Evolutionary conservation across 768 basidiomycete species (phyloP).

Genomic region (Lanmaoa pseudosensibilis): DNA sequence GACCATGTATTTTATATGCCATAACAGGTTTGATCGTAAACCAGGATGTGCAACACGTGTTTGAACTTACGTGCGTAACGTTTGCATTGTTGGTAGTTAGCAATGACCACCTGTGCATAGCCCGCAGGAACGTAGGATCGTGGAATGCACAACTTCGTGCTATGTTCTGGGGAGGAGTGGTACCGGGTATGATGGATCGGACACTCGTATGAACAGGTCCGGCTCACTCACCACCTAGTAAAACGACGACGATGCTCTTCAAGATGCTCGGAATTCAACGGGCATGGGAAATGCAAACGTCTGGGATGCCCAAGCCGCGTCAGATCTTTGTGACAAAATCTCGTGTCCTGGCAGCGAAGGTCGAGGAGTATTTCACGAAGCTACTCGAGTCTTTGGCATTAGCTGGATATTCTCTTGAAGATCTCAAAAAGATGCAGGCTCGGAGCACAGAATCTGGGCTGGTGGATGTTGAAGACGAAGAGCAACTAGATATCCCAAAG

Average conservation of each 20-base stretch:
- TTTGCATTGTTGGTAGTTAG: constrained; percentile 14
- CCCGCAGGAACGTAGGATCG: constrained; percentile 52
- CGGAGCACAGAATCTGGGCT: constrained; percentile 27
- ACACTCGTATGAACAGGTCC: neutral
- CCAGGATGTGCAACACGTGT: constrained; percentile 27
- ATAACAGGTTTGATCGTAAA: constrained; percentile 25
- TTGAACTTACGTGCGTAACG: constrained; percentile 25
- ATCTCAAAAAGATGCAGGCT: constrained; percentile 36
- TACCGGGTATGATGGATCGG: constrained; percentile 52
- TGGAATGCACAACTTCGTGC: constrained; percentile 59
- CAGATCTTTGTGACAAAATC: constrained; percentile 78
- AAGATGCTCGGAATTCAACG: constrained; percentile 71
- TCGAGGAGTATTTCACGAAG: constrained; percentile 63
- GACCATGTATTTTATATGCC: neutral
- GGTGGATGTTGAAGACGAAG: constrained; percentile 35
- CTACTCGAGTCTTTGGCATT: constrained; percentile 46
- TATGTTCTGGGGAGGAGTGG: constrained; percentile 72
- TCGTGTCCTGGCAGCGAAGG: constrained; percentile 61
- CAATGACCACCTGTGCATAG: constrained; percentile 22
- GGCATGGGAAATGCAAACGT: constrained; percentile 41
- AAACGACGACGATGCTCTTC: constrained; percentile 76
- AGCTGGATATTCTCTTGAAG: constrained; percentile 36
- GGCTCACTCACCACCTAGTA: constrained; percentile 38
- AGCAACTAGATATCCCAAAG: constrained; percentile 36
- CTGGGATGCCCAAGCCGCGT: constrained; percentile 46